Base-by-base conservation (phyloP, 2,329 filamentous ascomycete genomes). In the Aspergillus tanneri region DNA sequence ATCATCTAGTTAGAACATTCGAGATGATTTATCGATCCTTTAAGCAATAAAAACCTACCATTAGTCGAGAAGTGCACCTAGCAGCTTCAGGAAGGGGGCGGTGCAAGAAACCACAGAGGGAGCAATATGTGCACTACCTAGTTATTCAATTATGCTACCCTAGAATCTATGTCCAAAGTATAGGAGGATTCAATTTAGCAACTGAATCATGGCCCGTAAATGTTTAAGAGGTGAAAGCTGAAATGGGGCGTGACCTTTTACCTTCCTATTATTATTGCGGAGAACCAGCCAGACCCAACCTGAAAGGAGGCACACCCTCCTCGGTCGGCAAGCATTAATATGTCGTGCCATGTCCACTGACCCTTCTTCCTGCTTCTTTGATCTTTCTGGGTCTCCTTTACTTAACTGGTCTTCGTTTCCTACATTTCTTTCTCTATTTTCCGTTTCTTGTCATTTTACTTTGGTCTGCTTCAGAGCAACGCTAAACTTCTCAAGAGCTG, bases 261-360 rank as follows among this genome's bases (percentile, higher is more conserved):
- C 12, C 16, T 37, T 34, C 24, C 37, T 45, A 41, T 34, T 14
- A 18, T 19, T 34, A 11, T 19, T 34, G 28, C 28, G 28, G 28
- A 32, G 28, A 32, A 32, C 28, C 28, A 32, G 12, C 14, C 19
- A 8, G 14, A 19, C 30, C 30, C 16, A 19, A 18, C 14, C 14
- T 9, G 30, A 23, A 41, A 25, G 21, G 42, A 42, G 43, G 43
- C 42, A 50, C 47, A 37, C 42, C 43, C 43, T 38, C 48, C 45
- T 51, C 54, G 54, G 54, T 57, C 52, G 53, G 46, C 37, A 40
- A 49, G 32, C 49, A 50, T 53, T 53, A 50, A 51, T 51, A 40
- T 36, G 41, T 53, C 48, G 46, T 52, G 43, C 44, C 35, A 50
- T 42, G 47, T 47, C 38, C 37, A 47, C 19, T 47, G n/a, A n/a